Evolutionary conservation across 305 asterid genomes (phyloP).

Genomic region (Andrographis paniculata): DNA sequence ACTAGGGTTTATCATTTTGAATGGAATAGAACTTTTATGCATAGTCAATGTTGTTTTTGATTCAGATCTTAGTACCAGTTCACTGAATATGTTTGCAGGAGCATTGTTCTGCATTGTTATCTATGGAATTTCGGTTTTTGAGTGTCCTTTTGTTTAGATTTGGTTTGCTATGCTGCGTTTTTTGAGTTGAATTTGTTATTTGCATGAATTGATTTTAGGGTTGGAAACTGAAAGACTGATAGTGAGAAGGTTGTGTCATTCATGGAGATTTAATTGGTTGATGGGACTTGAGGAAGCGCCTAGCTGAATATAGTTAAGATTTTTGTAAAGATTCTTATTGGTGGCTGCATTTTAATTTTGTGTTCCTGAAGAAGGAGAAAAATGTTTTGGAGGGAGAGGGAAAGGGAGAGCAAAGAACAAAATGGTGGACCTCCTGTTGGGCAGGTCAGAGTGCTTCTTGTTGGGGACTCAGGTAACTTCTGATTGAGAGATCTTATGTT

Average conservation of each 20-base stretch:
- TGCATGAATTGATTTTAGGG: too few relatives aligned
- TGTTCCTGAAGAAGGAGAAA: slow-evolving; percentile 18
- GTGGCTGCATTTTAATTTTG: slow-evolving; percentile 9
- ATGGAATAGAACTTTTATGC: too few relatives aligned
- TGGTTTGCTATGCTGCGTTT: too few relatives aligned
- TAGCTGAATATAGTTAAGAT: slow-evolving; percentile 10
- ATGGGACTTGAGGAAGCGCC: slow-evolving; percentile 20
- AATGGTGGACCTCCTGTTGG: slow-evolving; percentile 89
- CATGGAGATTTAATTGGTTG: slow-evolving; percentile 17
- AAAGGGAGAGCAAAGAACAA: slow-evolving; percentile 48
- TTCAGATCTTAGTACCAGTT: too few relatives aligned
- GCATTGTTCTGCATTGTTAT: too few relatives aligned
- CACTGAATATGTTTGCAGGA: too few relatives aligned
- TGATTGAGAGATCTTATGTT: not conserved
- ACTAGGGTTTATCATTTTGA: too few relatives aligned
- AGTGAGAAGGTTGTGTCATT: slow-evolving; percentile 15
- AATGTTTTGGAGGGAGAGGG: slow-evolving; percentile 88
- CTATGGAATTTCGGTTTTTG: too few relatives aligned
- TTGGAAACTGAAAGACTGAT: slow-evolving; percentile 13
- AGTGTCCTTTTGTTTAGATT: too few relatives aligned
- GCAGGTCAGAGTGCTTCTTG: slow-evolving; percentile 84
- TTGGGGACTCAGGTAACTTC: slow-evolving; percentile 55
- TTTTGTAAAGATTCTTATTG: slow-evolving; percentile 5
- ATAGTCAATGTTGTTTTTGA: too few relatives aligned
- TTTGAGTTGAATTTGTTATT: too few relatives aligned